Conservation (phyloP, 148 eudicot species). For the Drosera capensis region DNA sequence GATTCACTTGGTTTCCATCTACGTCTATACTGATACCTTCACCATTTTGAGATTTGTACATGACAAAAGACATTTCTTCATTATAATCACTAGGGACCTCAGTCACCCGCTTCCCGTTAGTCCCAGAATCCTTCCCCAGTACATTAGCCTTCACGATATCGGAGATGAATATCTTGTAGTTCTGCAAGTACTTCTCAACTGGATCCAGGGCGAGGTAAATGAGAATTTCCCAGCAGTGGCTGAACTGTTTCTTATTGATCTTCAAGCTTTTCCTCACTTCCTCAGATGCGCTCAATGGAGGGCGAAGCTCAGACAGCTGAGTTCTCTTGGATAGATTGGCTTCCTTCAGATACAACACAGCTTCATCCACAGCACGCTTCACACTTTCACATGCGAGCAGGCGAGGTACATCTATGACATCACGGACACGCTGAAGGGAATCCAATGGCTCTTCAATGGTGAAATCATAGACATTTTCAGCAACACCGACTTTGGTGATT, state of each 20-base stretch:
- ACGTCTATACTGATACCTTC: slow-evolving; percentile 26
- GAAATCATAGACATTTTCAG: slow-evolving; percentile 59
- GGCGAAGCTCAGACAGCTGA: slow-evolving; percentile 29
- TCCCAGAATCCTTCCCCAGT: slow-evolving; percentile 56
- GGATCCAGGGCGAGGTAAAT: slow-evolving; percentile 60
- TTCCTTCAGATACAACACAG: slow-evolving; percentile 37
- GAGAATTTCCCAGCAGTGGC: slow-evolving; percentile 89
- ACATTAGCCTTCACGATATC: slow-evolving; percentile 49
- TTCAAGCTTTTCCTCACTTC: slow-evolving; percentile 55
- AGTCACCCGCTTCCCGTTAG: slow-evolving; percentile 43
- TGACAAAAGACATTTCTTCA: slow-evolving; percentile 54
- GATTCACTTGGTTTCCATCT: slow-evolving; percentile 35
- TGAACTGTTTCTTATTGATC: slow-evolving; percentile 76
- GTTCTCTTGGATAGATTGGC: slow-evolving; percentile 67
- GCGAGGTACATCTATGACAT: slow-evolving; percentile 60
- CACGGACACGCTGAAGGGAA: slow-evolving; percentile 63
- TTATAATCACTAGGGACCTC: slow-evolving; percentile 53
- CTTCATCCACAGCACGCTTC: slow-evolving; percentile 30
- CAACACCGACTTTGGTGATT: slow-evolving; percentile 43
- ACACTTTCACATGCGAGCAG: slow-evolving; percentile 36
- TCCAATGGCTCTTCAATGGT: slow-evolving; percentile 87
- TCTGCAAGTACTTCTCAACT: slow-evolving; percentile 54
- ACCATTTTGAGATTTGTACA: slow-evolving; percentile 44
- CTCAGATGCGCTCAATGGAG: slow-evolving; percentile 37
- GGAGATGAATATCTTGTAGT: slow-evolving; percentile 37